These are phyloP conservation scores for Talaromyces sp. DNA, from an alignment of 2,329 filamentous ascomycete genomes.

Conservation along the genomic window DNA sequence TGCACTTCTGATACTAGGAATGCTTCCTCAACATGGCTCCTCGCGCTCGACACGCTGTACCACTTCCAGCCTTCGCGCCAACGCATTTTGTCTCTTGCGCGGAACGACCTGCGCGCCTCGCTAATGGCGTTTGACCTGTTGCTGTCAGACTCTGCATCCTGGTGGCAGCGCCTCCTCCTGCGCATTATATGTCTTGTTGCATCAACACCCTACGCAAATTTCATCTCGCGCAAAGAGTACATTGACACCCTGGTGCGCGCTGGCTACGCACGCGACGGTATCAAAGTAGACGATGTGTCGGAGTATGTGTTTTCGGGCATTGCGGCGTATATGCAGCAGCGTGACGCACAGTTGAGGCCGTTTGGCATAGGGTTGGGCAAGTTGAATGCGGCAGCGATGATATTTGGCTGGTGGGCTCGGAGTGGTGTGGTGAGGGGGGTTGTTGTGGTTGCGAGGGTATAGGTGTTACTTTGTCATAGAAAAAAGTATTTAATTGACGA, in stretches of 20 bases:
- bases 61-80: slow-evolving; percentile 53
- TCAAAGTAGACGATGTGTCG: slow-evolving; percentile 49
- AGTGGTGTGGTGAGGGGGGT: slow-evolving; percentile 34
- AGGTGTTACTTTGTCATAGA: background rate
- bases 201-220: slow-evolving; percentile 46
- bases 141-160: slow-evolving; percentile 20
- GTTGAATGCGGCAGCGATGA: slow-evolving; percentile 25
- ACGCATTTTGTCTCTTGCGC: slow-evolving; percentile 41
- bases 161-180: slow-evolving; percentile 30
- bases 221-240: slow-evolving; percentile 45
- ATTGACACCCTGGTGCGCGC: slow-evolving; percentile 40
- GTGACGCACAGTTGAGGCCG: slow-evolving; percentile 26
- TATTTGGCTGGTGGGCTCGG: slow-evolving; percentile 40
- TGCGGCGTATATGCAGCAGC: slow-evolving; percentile 37
- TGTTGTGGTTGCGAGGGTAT: slow-evolving; percentile 31
- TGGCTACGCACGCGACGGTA: slow-evolving; percentile 42
- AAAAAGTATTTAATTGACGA: too few relatives aligned
- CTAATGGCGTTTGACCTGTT: slow-evolving; percentile 54
- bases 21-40: slow-evolving; percentile 41
- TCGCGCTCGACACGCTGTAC: slow-evolving; percentile 54
- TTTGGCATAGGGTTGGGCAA: slow-evolving; percentile 35
- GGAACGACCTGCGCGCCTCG: slow-evolving; percentile 39
- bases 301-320: slow-evolving; percentile 50
- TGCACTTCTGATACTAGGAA: background rate
- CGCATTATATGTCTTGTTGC: slow-evolving; percentile 43